Evolutionary conservation across 257 asterid genomes (phyloP), one percentile per base, ranked within the genome.

Genomic region (Agastache rugosa): DNA sequence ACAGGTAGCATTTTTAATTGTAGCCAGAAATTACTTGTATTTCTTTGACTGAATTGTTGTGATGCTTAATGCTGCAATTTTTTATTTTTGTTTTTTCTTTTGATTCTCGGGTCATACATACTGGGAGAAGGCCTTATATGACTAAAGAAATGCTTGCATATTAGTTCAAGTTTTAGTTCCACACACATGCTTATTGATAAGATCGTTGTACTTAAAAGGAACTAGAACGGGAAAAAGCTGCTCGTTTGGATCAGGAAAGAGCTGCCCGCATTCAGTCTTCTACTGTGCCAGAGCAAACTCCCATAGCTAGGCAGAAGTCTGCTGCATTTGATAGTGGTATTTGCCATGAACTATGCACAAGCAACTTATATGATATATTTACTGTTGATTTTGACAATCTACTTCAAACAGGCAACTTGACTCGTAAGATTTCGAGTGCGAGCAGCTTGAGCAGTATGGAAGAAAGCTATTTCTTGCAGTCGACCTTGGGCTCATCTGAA

Each of bases 361-460:
- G 27, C 44, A 39, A 47, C 60, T 67, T 35, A 10, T 35, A 55
- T 51, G 14, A 59, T 15, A 78, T 39, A 20, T 61, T 53, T 64
- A 34, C 74, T 27, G 27, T 27, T 58, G 42, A 60, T 55, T 71
- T 67, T 86, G 79, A 71, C 63, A 27, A 63, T 79, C 65, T 44
- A 58, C 68, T 75, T 85, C 62, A 73, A 39, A 81, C 97, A 95
- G 99, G 97, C 15, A 67, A 59, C 80, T 82, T 89, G 91, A 72
- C 84, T 66, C 96, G 93, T 53, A 89, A 85, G 87, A 83, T 89
- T 78, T 95, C 98, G 22, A 90, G 95, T 79, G 87, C 92, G 22
- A 87, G 97, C 86, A 95, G 98, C 85, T 80, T 95, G 86, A 81
- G 92, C 83, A 90, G 96, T 67, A 92, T 95, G 96, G 99, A 92